A percentile compares a stretch with the other conserved stretches of the same genome.
Conservation (phyloP, 169 alveolate species). For the Plasmodium vivax region DNA sequence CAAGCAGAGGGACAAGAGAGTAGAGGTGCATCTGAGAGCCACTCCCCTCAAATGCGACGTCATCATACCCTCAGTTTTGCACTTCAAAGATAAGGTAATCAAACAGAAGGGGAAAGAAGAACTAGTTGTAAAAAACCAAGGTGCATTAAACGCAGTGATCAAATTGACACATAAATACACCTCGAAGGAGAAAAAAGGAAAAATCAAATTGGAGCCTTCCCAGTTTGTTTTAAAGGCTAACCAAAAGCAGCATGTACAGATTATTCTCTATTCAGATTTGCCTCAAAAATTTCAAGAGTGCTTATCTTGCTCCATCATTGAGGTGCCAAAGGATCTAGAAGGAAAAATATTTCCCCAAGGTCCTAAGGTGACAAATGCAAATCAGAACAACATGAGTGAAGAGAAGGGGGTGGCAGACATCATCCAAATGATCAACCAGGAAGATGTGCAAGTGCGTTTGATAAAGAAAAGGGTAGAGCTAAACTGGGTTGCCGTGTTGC, state of each 20-base stretch:
- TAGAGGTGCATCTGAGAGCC: slow-evolving; percentile 45
- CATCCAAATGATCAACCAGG: slow-evolving; percentile 41
- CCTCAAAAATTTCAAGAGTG: slow-evolving; percentile 43
- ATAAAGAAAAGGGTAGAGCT: slow-evolving; percentile 37
- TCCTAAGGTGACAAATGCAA: slow-evolving; percentile 2
- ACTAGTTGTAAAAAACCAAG: slow-evolving; percentile 33
- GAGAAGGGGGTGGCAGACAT: slow-evolving; percentile 27
- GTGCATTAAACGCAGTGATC: slow-evolving; percentile 34
- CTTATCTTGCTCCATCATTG: slow-evolving; percentile 56
- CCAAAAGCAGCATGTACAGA: slow-evolving; percentile 15
- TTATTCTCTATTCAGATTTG: slow-evolving; percentile 35
- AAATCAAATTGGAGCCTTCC: slow-evolving; percentile 59
- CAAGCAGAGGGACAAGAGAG: slow-evolving; percentile 32
- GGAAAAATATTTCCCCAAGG: neutral
- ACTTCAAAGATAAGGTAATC: slow-evolving; percentile 65
- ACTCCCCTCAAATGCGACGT: slow-evolving; percentile 70
- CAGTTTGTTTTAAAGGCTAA: slow-evolving; percentile 41
- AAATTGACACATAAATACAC: slow-evolving; percentile 49
- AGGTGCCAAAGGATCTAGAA: slow-evolving; percentile 49
- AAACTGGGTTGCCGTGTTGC: slow-evolving; percentile 47
- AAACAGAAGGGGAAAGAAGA: slow-evolving; percentile 63
- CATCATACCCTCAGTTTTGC: slow-evolving; percentile 28
- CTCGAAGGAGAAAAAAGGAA: slow-evolving; percentile 32
- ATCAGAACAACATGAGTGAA: slow-evolving; percentile 11
- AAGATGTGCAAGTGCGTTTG: slow-evolving; percentile 42